Evolutionary conservation across 148 eudicot genomes (phyloP), one percentile per base, ranked within the genome.

Genomic region (Mesembryanthemum crystallinum): DNA sequence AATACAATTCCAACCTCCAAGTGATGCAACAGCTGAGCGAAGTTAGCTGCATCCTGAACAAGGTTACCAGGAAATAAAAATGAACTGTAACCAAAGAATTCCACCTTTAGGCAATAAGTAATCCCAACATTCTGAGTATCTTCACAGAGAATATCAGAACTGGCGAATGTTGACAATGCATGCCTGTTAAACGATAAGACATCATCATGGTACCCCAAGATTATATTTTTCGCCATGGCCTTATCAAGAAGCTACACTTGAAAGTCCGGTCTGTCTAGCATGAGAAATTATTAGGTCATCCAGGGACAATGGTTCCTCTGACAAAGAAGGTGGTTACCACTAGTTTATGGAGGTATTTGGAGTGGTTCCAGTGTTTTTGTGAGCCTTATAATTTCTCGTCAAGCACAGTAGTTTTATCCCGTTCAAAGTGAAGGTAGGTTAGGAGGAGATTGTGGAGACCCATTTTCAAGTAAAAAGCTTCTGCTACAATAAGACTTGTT

Each of bases 371-470:
- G n/a, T n/a, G n/a, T n/a, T n/a, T n/a, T n/a, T n/a, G n/a, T n/a
- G n/a, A n/a, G n/a, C n/a, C n/a, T n/a, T n/a, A n/a, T n/a, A n/a
- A n/a, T n/a, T n/a, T n/a, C n/a, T n/a, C 59, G 25, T 65, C 28
- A 6, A 11, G 14, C 47, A 17, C 0, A 51, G 18, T 24, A 23
- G 33, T 20, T n/a, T n/a, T 65, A 37, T 42, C 49, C 10, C 4
- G 17, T 57, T 86, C 80, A 88, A 81, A 88, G 81, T 42, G 93
- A 89, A 25, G 90, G 96, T 24, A 82, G 75, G 67, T 86, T 88
- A 5, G 79, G 70, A 68, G 97, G 97, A 67, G 99, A 96, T 76
- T 87, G 90, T 5, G 99, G 99, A 25, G 98, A 92, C 9, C 99
- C 90, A 58, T 85, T 86, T 62, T 96, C 99, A 39, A 92, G 89